phyloP scores from a whole-genome alignment of 495 filamentous ascomycete species.

The Xylaria nigripes region DNA sequence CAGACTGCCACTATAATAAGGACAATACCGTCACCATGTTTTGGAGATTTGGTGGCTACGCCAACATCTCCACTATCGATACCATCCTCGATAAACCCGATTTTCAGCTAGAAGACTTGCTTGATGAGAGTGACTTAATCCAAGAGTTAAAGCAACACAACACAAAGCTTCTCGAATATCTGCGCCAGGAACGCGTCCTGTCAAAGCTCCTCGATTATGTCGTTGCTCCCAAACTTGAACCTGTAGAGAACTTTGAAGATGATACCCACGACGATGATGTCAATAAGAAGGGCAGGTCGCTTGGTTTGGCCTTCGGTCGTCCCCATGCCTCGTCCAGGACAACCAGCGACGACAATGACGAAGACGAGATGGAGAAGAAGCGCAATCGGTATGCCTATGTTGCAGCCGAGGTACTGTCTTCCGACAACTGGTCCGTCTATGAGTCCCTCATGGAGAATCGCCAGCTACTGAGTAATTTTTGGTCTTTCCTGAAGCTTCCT shows the following conservation, averaged over 20 bases:
- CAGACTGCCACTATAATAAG: neutral
- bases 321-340: conserved; percentile 32
- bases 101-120: conserved; percentile 87
- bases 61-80: conserved; percentile 92
- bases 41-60: conserved; percentile 97
- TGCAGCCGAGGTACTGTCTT: conserved; percentile 85
- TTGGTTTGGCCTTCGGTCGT: conserved; percentile 41
- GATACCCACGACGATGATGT: conserved; percentile 42
- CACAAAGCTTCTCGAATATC: conserved; percentile 91
- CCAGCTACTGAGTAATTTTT: conserved; percentile 69
- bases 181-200: conserved; percentile 80
- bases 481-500: conserved; percentile 74
- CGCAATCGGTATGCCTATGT: conserved; percentile 86
- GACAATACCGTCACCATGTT: conserved; percentile 62
- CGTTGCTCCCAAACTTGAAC: conserved; percentile 59
- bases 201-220: conserved; percentile 87
- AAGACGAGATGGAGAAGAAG: conserved; percentile 75
- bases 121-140: conserved; percentile 92
- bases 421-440: conserved; percentile 92
- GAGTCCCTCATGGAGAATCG: conserved; percentile 86
- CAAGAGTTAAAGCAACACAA: conserved; percentile 98
- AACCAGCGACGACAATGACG: conserved; percentile 33
- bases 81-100: conserved; percentile 91
- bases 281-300: conserved; percentile 38
- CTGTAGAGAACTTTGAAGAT: conserved; percentile 53